A percentile compares a stretch with the other conserved stretches of the same genome.
phyloP scores from a whole-genome alignment of 192 early-diverging fungal species.

The Mortierella antarctica region DNA sequence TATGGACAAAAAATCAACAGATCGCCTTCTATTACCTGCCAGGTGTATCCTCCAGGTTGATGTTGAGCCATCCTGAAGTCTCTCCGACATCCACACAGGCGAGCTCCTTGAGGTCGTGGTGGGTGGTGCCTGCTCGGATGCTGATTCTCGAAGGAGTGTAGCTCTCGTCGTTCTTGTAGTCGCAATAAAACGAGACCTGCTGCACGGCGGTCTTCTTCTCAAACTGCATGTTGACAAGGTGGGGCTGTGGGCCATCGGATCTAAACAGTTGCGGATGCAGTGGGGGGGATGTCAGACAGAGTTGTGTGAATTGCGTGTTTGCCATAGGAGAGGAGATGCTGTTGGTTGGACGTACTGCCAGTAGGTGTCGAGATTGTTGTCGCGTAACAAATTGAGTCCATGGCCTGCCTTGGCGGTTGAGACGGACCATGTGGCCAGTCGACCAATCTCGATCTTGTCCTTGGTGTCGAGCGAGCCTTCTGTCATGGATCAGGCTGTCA shows the following conservation, averaged over 20 bases:
- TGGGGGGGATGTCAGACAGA: constrained; percentile 15
- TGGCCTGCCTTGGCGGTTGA: constrained; percentile 73
- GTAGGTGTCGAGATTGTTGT: constrained; percentile 76
- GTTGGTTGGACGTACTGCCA: constrained; percentile 74
- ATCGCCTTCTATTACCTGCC: constrained; percentile 16
- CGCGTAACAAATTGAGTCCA: constrained; percentile 71
- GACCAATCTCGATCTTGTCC: constrained; percentile 69
- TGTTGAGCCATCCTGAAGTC: constrained; percentile 76
- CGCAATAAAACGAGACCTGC: constrained; percentile 73
- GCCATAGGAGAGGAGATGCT: too few relatives aligned
- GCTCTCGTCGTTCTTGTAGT: constrained; percentile 83
- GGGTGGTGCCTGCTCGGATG: constrained; percentile 73
- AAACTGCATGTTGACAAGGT: constrained; percentile 81
- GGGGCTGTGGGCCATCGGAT: constrained; percentile 78
- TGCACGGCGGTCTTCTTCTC: constrained; percentile 66
- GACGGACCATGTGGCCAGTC: constrained; percentile 72
- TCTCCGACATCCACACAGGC: constrained; percentile 64
- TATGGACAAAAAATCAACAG: neutral
- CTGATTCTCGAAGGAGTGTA: constrained; percentile 79
- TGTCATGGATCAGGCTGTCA: neutral
- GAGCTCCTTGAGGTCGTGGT: constrained; percentile 75
- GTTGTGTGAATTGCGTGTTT: neutral
- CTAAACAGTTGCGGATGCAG: constrained; percentile 38
- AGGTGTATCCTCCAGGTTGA: constrained; percentile 61
- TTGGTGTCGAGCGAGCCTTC: constrained; percentile 33